Percentiles rank a stretch among this genome's conserved stretches.
phyloP scores from a whole-genome alignment of 2,329 filamentous ascomycete species.

The Diaporthe humulicola region DNA sequence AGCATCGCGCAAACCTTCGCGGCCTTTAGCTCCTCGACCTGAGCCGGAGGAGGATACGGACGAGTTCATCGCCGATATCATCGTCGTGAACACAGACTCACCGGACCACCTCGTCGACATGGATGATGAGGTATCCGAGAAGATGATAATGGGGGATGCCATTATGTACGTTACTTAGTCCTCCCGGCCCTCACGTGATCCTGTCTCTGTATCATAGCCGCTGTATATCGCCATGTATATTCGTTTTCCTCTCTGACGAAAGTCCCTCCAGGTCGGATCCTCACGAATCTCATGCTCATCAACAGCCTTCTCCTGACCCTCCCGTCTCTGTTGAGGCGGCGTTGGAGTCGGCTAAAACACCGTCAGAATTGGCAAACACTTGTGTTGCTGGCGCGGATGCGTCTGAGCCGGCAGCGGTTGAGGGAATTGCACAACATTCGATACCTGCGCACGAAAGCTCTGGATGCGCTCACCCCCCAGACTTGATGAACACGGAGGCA shows the following conservation, averaged over 20 bases:
- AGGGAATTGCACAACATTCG: not conserved
- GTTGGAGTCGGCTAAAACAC: not conserved
- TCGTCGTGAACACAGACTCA: slow-evolving; percentile 59
- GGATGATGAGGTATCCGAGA: slow-evolving; percentile 42
- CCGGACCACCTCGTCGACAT: slow-evolving; percentile 53
- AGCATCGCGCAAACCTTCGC: slow-evolving; percentile 20
- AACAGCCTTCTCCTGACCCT: not conserved
- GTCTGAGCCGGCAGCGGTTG: not conserved
- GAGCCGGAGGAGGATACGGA: slow-evolving; percentile 6
- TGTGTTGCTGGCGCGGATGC: not conserved
- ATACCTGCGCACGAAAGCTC: not conserved
- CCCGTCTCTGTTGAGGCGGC: slow-evolving; percentile 1
- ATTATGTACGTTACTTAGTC: slow-evolving; percentile 41
- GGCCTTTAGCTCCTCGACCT: not conserved
- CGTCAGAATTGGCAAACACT: not conserved
- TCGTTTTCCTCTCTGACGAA: slow-evolving; percentile 15
- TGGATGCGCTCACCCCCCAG: not conserved
- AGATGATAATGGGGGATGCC: slow-evolving; percentile 38
- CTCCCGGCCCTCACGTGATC: slow-evolving; percentile 12
- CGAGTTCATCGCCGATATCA: slow-evolving; percentile 56
- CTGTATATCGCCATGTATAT: not conserved
- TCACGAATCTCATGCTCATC: slow-evolving; percentile 8
- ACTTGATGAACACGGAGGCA: not conserved
- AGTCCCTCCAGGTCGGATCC: slow-evolving; percentile 9
- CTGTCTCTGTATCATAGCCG: not conserved